These are phyloP conservation scores for Camelina neglecta DNA, from an alignment of 345 rosid species.

Conservation along the genomic window DNA sequence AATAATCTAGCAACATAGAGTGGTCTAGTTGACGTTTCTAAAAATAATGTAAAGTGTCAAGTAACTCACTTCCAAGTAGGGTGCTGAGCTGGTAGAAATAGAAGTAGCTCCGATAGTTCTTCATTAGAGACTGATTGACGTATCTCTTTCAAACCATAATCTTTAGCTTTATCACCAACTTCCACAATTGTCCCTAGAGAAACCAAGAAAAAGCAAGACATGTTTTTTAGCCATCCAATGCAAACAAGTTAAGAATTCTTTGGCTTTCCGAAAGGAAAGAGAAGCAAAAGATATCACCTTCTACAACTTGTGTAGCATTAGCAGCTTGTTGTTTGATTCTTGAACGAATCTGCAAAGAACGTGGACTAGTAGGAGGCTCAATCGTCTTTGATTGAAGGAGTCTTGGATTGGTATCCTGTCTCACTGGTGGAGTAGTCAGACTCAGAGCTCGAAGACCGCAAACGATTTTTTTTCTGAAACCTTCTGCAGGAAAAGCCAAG, in stretches of 20 bases:
- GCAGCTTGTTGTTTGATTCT: conserved; percentile 25
- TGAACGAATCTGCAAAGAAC: conserved; percentile 33
- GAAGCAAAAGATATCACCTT: conserved; percentile 30
- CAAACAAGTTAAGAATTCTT: conserved; percentile 28
- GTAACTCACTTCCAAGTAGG: conserved; percentile 65
- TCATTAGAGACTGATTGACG: conserved; percentile 28
- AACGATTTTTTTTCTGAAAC: conserved; percentile 13
- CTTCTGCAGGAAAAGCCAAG: not conserved
- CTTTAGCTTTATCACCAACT: conserved; percentile 41
- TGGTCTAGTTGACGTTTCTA: conserved; percentile 10
- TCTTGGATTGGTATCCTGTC: conserved; percentile 9
- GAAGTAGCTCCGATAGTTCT: conserved; percentile 32
- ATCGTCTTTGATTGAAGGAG: not conserved
- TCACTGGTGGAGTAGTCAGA: conserved; percentile 13
- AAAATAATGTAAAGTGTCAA: conserved; percentile 2
- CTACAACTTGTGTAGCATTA: conserved; percentile 22
- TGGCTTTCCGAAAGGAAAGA: conserved; percentile 22
- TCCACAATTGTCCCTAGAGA: conserved; percentile 41
- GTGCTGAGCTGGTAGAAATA: conserved; percentile 49
- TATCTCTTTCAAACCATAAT: conserved; percentile 37
- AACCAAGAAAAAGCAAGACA: conserved; percentile 19
- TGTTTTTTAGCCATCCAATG: not conserved
- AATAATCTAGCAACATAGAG: conserved; percentile 7
- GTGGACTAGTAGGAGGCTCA: conserved; percentile 33
- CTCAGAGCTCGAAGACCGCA: conserved; percentile 35